Evolutionary conservation across 148 eudicot species (phyloP), one percentile per base, ranked within the genome.

Genomic region (Nyssa sinensis): DNA sequence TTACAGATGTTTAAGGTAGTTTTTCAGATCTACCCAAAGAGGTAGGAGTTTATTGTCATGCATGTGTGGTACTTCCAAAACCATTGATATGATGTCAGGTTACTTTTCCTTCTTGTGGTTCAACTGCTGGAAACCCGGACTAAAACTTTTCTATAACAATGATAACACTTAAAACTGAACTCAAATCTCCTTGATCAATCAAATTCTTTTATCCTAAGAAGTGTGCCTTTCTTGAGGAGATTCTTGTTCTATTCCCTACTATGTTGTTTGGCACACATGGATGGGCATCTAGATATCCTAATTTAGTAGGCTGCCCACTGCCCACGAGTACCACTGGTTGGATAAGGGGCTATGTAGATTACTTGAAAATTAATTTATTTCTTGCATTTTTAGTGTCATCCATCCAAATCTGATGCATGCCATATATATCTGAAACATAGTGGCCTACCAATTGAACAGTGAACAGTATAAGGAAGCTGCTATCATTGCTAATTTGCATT

Each of bases 61-160:
- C 31, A 10, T 32, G 77, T 41, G 30, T 75, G 32, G 29, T 67
- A 13, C 4, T 55, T 70, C n/a, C 17, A 55, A 12, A 59, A 58
- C 51, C 35, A 19, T 34, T 71, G 31, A 23, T 12, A 24, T 60
- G 53, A 71, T 13, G 39, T 57, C 39, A 28, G 30, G 6, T 29
- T 10, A 55, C 25, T 70, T 24, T n/a, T 23, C 16, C 3, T 25
- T 70, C 7, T 27, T 69, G 31, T 23, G 24, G 13, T 69, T 19
- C 53, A 25, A 25, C 41, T 67, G 23, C 4, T 28, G 58, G 53
- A 44, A 67, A 30, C 34, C 27, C 9, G 14, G 13, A 47, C 58
- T 27, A 7, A 28, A 34, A 67, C 33, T 67, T 67, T 39, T 39
- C 7, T 39, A 39, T 39, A 12, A 39, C 11, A 39, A 39, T 1